These are phyloP conservation scores for Hypoxylon intermedium DNA, from an alignment of 495 filamentous ascomycete species.

Conservation along the genomic window DNA sequence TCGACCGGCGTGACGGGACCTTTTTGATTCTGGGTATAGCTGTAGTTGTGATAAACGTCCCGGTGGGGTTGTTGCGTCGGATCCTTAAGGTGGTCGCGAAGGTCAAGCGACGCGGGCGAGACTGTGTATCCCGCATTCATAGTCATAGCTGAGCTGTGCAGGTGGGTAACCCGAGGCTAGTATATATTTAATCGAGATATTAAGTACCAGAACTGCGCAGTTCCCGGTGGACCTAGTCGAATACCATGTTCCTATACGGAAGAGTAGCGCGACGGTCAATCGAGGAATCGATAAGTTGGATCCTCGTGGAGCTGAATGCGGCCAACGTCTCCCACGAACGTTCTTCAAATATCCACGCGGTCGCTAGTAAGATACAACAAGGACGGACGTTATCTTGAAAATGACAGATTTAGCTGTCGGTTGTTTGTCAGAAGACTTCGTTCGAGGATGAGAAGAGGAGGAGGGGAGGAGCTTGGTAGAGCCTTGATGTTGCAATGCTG, in stretches of 20 bases:
- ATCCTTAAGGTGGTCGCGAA: conserved; percentile 36
- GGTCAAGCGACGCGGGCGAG: conserved; percentile 43
- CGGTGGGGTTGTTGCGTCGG: conserved; percentile 35
- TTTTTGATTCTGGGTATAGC: conserved; percentile 31
- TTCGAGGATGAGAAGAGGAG: conserved; percentile 21
- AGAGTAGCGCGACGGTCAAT: conserved; percentile 15
- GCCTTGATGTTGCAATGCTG: conserved; percentile 22
- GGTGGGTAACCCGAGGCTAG: conserved; percentile 25
- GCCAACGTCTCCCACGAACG: conserved; percentile 9
- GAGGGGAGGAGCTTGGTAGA: conserved; percentile 19
- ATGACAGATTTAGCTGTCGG: conserved; percentile 7
- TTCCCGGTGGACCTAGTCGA: conserved; percentile 26
- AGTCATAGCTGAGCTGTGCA: conserved; percentile 33
- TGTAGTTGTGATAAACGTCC: conserved; percentile 20
- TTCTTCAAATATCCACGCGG: conserved; percentile 13
- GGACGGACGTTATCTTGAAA: conserved; percentile 8
- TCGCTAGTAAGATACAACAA: conserved; percentile 3
- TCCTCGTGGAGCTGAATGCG: conserved; percentile 35
- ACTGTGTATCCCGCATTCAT: conserved; percentile 46
- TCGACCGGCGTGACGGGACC: conserved; percentile 36
- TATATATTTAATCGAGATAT: conserved; percentile 35
- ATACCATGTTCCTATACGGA: conserved; percentile 37
- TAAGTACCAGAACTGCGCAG: conserved; percentile 25
- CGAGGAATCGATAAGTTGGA: conserved; percentile 10
- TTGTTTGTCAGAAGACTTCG: conserved; percentile 26